Evolutionary conservation across 805 yeast species (phyloP).

Genomic region (Ogataea polymorpha): DNA sequence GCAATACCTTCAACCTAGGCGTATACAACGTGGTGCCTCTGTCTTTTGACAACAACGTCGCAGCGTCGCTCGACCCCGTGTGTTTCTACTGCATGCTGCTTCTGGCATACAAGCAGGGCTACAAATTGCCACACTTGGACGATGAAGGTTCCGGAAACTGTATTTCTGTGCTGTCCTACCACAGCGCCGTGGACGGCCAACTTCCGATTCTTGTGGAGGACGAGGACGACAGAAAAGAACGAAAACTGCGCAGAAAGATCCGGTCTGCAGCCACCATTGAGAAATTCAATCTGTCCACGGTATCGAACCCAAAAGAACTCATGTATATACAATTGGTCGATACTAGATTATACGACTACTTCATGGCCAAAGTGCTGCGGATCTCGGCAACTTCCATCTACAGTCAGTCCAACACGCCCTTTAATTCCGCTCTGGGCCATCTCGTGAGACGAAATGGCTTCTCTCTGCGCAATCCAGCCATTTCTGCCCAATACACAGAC

Average conservation of each 20-base stretch:
- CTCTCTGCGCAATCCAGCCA: conserved; percentile 36
- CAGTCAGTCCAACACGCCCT: conserved; percentile 2
- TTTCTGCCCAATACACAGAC: conserved; percentile 13
- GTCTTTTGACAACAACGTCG: conserved; percentile 26
- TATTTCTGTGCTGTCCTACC: conserved; percentile 44
- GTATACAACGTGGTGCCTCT: conserved; percentile 45
- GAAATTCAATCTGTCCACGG: conserved; percentile 34
- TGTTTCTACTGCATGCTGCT: conserved; percentile 47
- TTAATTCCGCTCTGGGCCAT: conserved; percentile 7
- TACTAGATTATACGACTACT: conserved; percentile 42
- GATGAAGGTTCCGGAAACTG: conserved; percentile 7
- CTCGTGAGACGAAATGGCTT: conserved; percentile 11
- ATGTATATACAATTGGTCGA: conserved; percentile 44
- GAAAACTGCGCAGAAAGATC: conserved; percentile 32
- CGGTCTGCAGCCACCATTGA: conserved; percentile 37
- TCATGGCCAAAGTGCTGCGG: conserved; percentile 3
- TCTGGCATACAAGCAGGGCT: conserved; percentile 41
- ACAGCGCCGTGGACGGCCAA: conserved; percentile 46
- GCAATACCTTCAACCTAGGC: conserved; percentile 45
- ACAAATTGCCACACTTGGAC: conserved; percentile 39
- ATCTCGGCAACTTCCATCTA: conserved; percentile 5
- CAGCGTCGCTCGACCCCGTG: conserved; percentile 57
- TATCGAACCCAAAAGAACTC: conserved; percentile 31
- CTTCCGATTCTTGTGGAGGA: conserved; percentile 60
- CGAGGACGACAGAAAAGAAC: conserved; percentile 30